Evolutionary conservation across 495 filamentous ascomycete genomes (phyloP).

Genomic region (Tetracladium setigerum): DNA sequence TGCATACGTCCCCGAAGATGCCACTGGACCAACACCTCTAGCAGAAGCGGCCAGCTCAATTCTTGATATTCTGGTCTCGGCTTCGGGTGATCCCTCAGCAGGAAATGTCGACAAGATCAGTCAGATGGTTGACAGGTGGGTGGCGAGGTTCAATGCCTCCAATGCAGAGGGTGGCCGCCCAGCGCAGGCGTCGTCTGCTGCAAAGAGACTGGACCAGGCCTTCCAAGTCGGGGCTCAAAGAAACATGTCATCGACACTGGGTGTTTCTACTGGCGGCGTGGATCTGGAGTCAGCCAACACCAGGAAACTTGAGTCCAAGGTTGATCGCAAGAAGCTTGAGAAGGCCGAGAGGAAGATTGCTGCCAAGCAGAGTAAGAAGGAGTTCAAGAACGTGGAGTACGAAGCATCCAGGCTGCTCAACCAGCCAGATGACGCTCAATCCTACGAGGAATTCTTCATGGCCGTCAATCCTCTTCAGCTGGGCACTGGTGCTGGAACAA

Average conservation of each 20-base stretch:
- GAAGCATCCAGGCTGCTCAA: constrained; percentile 89
- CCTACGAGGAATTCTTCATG: constrained; percentile 99
- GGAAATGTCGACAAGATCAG: constrained; percentile 69
- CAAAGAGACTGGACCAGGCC: constrained; percentile 84
- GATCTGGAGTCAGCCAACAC: constrained; percentile 89
- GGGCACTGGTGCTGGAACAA: constrained; percentile 56
- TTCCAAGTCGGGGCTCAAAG: constrained; percentile 91
- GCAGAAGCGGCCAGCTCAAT: constrained; percentile 79
- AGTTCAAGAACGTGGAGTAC: constrained; percentile 96
- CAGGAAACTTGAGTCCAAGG: constrained; percentile 91
- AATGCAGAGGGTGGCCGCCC: constrained; percentile 66
- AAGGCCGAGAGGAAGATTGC: constrained; percentile 98
- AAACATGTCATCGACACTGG: constrained; percentile 92
- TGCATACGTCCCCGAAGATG: constrained; percentile 69
- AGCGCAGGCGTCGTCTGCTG: constrained; percentile 60
- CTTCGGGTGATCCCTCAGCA: constrained; percentile 68
- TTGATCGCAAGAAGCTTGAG: constrained; percentile 98
- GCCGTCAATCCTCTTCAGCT: constrained; percentile 93
- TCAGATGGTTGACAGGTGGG: constrained; percentile 84
- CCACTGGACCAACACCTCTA: constrained; percentile 60
- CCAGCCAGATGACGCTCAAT: constrained; percentile 74
- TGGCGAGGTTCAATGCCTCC: constrained; percentile 65
- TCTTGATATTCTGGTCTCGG: constrained; percentile 79
- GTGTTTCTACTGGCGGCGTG: constrained; percentile 73
- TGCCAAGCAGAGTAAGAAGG: constrained; percentile 97